Evolutionary conservation across 2,329 filamentous ascomycete species (phyloP).

Genomic region (Colletotrichum sp.): DNA sequence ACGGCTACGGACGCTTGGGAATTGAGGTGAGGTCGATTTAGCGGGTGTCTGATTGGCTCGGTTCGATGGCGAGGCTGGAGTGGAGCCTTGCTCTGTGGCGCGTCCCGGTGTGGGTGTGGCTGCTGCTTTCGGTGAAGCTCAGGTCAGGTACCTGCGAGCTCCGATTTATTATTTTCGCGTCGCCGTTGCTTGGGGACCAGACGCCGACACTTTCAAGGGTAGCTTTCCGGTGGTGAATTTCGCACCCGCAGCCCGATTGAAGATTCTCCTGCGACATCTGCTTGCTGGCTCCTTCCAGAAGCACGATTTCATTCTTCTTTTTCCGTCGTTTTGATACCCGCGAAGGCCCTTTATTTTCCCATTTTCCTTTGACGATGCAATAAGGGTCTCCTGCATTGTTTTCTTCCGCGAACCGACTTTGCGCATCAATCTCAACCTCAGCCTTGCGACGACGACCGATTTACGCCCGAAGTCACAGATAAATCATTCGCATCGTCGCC

Average conservation of each 20-base stretch:
- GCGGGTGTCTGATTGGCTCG: conserved; percentile 39
- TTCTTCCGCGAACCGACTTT: not conserved
- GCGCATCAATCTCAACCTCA: not conserved
- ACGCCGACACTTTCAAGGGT: not conserved
- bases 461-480: not conserved
- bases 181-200: not conserved
- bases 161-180: conserved; percentile 25
- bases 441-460: not conserved
- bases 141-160: conserved; percentile 10
- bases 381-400: conserved; percentile 1
- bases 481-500: conserved; percentile 30
- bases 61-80: conserved; percentile 34
- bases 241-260: not conserved
- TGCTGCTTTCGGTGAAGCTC: conserved; percentile 14
- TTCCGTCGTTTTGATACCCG: not conserved
- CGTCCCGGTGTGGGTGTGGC: conserved; percentile 18
- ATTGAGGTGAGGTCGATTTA: conserved; percentile 47
- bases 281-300: not conserved
- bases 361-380: not conserved
- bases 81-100: not conserved
- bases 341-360: not conserved
- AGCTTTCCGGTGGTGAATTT: not conserved
- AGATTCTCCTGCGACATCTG: not conserved
- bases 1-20: conserved; percentile 25
- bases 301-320: not conserved